Evolutionary conservation across 2,329 filamentous ascomycete genomes (phyloP).

Genomic region (Stenocarpella maydis): DNA sequence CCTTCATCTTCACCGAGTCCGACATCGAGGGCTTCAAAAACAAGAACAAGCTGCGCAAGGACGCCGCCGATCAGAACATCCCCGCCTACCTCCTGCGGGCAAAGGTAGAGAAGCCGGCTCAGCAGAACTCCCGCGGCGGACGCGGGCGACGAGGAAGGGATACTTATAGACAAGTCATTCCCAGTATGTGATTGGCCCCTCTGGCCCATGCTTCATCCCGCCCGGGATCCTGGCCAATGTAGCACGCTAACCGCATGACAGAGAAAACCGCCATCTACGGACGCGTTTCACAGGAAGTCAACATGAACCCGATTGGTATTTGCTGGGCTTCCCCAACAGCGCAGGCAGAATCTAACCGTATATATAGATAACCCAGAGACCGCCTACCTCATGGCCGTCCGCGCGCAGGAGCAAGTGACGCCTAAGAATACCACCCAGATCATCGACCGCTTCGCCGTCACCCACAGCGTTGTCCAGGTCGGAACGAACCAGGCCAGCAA

Average conservation of each 20-base stretch:
- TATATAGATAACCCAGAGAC: constrained; percentile 49
- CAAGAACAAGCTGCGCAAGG: constrained; percentile 63
- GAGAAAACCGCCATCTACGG: constrained; percentile 37
- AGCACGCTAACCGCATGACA: neutral
- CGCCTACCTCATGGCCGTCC: constrained; percentile 49
- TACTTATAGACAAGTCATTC: constrained; percentile 76
- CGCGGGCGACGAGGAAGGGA: constrained; percentile 48
- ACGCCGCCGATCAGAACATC: constrained; percentile 65
- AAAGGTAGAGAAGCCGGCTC: constrained; percentile 56
- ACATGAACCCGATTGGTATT: constrained; percentile 39
- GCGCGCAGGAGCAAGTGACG: constrained; percentile 55
- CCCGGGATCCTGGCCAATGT: neutral
- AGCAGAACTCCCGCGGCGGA: constrained; percentile 40
- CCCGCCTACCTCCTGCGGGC: constrained; percentile 62
- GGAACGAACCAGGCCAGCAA: constrained; percentile 57
- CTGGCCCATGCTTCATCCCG: neutral
- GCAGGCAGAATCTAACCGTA: neutral
- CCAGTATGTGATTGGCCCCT: constrained; percentile 62
- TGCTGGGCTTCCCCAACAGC: neutral
- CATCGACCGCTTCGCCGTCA: constrained; percentile 58
- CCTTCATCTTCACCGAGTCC: constrained; percentile 92
- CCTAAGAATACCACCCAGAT: constrained; percentile 60
- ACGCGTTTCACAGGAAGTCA: constrained; percentile 49
- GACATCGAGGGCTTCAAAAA: constrained; percentile 81
- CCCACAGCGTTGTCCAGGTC: constrained; percentile 65